phyloP scores from a whole-genome alignment of 352 stramenopile species.

The Phytophthora sojae region DNA sequence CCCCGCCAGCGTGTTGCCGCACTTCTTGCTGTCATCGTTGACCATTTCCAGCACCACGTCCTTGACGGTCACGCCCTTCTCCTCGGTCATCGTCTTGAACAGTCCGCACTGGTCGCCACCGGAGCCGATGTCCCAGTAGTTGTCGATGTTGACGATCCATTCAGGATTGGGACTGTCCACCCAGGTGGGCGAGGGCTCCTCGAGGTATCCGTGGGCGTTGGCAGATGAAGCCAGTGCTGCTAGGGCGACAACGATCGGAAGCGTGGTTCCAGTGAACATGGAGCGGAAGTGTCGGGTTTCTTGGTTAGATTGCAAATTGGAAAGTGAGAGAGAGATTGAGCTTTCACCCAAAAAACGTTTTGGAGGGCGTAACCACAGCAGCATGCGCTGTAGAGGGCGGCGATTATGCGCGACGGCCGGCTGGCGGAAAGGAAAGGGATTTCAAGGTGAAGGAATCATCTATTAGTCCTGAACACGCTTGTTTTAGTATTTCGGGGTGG shows the following conservation, averaged over 20 bases:
- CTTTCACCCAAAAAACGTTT: no score
- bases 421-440: no score
- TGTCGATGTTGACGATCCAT: slow-evolving; percentile 20
- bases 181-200: slow-evolving; percentile 25
- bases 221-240: neutral
- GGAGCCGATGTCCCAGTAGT: slow-evolving; percentile 33
- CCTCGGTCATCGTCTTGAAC: slow-evolving; percentile 27
- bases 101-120: slow-evolving; percentile 23
- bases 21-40: slow-evolving; percentile 14
- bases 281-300: neutral
- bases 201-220: slow-evolving; percentile 27
- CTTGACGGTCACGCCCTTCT: slow-evolving; percentile 32
- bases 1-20: slow-evolving; percentile 34
- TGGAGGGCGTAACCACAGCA: no score
- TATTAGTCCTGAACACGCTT: no score
- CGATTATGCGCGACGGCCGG: no score
- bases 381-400: no score
- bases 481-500: no score
- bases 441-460: no score
- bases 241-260: slow-evolving; percentile 12
- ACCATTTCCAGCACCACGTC: slow-evolving; percentile 40
- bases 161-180: slow-evolving; percentile 7
- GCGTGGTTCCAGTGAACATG: slow-evolving; percentile 12
- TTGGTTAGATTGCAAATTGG: slow-evolving; percentile 1
- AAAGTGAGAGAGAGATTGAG: neutral